These are phyloP conservation scores for Mycotypha africana DNA, from an alignment of 371 early-diverging fungal genomes.

Conservation along the genomic window DNA sequence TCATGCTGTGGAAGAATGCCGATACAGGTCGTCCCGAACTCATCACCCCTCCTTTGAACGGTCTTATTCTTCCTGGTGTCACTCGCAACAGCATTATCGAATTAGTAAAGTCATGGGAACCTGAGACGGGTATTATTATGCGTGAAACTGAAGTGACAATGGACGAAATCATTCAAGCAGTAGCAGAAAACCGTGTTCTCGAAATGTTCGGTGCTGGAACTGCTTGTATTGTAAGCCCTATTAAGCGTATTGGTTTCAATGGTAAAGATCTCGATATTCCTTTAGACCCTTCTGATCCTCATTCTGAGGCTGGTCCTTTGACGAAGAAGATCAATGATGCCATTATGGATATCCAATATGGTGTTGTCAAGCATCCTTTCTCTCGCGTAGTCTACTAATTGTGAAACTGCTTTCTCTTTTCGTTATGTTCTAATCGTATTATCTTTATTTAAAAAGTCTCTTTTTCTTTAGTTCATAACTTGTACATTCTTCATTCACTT, in stretches of 20 bases:
- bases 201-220: slow-evolving; percentile 93
- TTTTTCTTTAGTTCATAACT: too few relatives aligned
- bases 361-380: slow-evolving; percentile 60
- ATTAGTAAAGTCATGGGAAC: slow-evolving; percentile 66
- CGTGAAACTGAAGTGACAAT: slow-evolving; percentile 75
- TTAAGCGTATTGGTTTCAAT: slow-evolving; percentile 70
- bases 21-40: slow-evolving; percentile 68
- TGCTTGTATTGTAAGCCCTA: slow-evolving; percentile 87
- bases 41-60: slow-evolving; percentile 90
- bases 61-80: slow-evolving; percentile 90
- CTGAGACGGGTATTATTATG: slow-evolving; percentile 70
- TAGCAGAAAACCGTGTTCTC: slow-evolving; percentile 54
- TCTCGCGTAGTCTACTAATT: too few relatives aligned
- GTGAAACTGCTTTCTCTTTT: too few relatives aligned
- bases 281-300: slow-evolving; percentile 70
- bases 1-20: slow-evolving; percentile 74
- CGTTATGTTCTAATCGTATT: too few relatives aligned
- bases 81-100: slow-evolving; percentile 83
- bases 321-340: slow-evolving; percentile 72
- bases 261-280: slow-evolving; percentile 66
- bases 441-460: too few relatives aligned
- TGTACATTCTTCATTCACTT: too few relatives aligned
- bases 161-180: slow-evolving; percentile 67
- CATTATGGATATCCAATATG: slow-evolving; percentile 89
- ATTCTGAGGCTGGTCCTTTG: slow-evolving; percentile 76